Evolutionary conservation across 129 eudicot species (phyloP).

Genomic region (Rutidosis leptorrhynchoides): DNA sequence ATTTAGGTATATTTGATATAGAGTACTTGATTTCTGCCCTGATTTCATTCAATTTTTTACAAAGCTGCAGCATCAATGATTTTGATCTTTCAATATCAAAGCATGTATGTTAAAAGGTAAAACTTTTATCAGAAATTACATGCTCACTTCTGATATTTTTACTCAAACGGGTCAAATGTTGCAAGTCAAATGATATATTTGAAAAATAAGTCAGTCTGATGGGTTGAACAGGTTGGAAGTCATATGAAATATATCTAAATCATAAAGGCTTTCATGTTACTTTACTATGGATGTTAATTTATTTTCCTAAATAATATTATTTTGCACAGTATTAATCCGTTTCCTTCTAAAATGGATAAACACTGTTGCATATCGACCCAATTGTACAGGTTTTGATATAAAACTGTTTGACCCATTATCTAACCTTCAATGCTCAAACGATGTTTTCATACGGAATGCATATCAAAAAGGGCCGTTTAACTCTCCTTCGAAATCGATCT

Average conservation of each 20-base stretch:
- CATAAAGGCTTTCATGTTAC: background rate
- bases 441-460: no score
- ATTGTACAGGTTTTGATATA: background rate
- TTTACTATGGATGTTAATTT: background rate
- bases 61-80: no score
- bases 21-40: no score
- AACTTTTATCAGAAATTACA: background rate
- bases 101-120: slow-evolving; percentile 80
- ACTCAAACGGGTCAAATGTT: background rate
- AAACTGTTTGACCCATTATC: background rate
- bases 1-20: no score
- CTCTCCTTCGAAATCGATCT: no score
- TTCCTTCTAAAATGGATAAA: background rate
- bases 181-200: background rate
- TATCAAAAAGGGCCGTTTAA: no score
- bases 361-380: background rate
- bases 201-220: no score
- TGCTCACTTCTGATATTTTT: background rate
- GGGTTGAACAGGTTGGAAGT: background rate
- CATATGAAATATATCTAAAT: background rate
- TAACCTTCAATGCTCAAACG: background rate
- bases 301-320: background rate
- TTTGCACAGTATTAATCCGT: background rate
- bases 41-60: no score
- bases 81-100: no score